Evolutionary conservation across 169 alveolate species (phyloP).

Genomic region (Plasmodium ovale): DNA sequence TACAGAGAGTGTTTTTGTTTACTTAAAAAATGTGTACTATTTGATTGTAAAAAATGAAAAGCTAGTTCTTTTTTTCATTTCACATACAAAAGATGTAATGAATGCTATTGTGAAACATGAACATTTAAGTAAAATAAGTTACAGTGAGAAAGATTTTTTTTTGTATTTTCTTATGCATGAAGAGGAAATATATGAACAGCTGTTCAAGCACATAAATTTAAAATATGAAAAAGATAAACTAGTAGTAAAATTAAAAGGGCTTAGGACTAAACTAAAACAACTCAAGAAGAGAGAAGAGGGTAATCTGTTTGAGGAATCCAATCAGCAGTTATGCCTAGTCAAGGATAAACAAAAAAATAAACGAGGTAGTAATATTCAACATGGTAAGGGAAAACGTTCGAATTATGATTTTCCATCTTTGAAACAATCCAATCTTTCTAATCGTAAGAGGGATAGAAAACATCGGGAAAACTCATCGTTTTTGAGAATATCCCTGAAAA

Average conservation of each 20-base stretch:
- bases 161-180: slow-evolving; percentile 30
- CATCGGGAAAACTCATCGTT: background rate
- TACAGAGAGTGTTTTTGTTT: slow-evolving; percentile 15
- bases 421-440: no score
- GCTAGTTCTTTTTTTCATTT: slow-evolving; percentile 27
- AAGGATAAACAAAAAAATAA: background rate
- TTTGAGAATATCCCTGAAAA: slow-evolving; percentile 26
- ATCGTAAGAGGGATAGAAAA: no score
- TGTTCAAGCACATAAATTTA: slow-evolving; percentile 12
- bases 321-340: slow-evolving; percentile 22
- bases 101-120: slow-evolving; percentile 30
- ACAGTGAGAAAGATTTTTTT: slow-evolving; percentile 21
- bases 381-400: no score
- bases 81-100: slow-evolving; percentile 34
- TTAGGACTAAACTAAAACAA: slow-evolving; percentile 15
- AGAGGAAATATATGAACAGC: slow-evolving; percentile 23
- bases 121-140: slow-evolving; percentile 10
- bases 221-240: slow-evolving; percentile 31
- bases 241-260: slow-evolving; percentile 21
- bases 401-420: no score
- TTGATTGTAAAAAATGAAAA: slow-evolving; percentile 31
- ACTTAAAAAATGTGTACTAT: slow-evolving; percentile 36
- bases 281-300: slow-evolving; percentile 32
- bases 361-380: background rate
- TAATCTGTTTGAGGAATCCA: slow-evolving; percentile 22